phyloP scores from a whole-genome alignment of 164 flowering plant genomes.

The Malania oleifera region DNA sequence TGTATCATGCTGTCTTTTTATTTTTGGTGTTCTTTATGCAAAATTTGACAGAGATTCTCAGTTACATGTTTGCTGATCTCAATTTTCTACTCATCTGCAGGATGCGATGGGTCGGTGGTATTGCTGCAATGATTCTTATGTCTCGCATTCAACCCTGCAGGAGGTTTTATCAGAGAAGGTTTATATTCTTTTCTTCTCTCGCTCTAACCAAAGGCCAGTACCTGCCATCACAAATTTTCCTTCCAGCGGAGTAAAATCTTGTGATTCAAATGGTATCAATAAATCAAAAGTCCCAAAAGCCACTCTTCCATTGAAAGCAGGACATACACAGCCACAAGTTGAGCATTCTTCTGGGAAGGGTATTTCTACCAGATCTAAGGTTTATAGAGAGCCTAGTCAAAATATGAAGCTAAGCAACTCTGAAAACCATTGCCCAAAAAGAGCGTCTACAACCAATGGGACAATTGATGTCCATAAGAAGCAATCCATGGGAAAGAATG shows the following conservation, averaged over 20 bases:
- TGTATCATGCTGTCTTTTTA: neutral
- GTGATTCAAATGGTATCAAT: slow-evolving; percentile 39
- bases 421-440: slow-evolving; percentile 30
- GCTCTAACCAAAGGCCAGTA: slow-evolving; percentile 57
- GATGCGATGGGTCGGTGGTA: slow-evolving; percentile 88
- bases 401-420: slow-evolving; percentile 30
- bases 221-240: slow-evolving; percentile 23
- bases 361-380: slow-evolving; percentile 22
- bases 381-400: slow-evolving; percentile 30
- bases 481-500: slow-evolving; percentile 24
- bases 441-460: slow-evolving; percentile 35
- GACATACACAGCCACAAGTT: slow-evolving; percentile 17
- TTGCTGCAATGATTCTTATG: slow-evolving; percentile 90
- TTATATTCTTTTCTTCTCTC: slow-evolving; percentile 86
- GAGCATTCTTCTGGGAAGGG: slow-evolving; percentile 26
- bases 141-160: slow-evolving; percentile 59
- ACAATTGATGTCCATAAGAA: slow-evolving; percentile 23
- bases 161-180: slow-evolving; percentile 94
- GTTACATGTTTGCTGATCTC: neutral
- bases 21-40: neutral
- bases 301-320: slow-evolving; percentile 24
- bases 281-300: slow-evolving; percentile 20
- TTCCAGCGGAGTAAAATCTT: slow-evolving; percentile 46
- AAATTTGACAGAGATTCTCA: neutral
- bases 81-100: slow-evolving; percentile 27